Percentiles rank a stretch among this genome's conserved stretches.
Conservation (phyloP, 2,329 filamentous ascomycete genomes). For the Aspergillus sp. region DNA sequence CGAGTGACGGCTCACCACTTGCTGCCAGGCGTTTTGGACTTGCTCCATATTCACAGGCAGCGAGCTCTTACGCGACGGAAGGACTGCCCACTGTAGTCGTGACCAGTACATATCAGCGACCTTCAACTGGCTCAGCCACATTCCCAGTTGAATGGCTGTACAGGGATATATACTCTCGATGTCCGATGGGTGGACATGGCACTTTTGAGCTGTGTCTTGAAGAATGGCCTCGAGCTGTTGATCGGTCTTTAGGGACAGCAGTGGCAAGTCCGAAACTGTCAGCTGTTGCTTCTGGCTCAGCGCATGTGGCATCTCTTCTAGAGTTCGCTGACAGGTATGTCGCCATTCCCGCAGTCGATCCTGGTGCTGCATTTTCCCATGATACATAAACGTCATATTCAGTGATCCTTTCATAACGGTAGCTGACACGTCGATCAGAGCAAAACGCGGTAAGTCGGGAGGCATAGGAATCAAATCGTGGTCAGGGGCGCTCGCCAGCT, state of each 20-base stretch:
- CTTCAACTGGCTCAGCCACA: conserved; percentile 17
- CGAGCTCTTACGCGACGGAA: background rate
- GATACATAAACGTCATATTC: background rate
- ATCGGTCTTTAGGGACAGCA: background rate
- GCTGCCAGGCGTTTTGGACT: background rate
- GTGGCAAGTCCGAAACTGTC: background rate
- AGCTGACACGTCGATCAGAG: background rate
- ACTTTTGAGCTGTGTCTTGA: background rate
- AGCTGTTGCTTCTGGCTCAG: background rate
- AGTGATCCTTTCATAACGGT: background rate
- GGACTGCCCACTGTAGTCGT: background rate
- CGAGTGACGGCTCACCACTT: background rate
- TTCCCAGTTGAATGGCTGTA: conserved; percentile 14
- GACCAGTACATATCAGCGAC: conserved; percentile 11
- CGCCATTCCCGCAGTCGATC: too few species aligned
- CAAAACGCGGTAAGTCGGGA: background rate
- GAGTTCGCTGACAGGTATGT: too few species aligned
- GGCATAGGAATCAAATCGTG: background rate
- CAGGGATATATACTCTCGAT: background rate
- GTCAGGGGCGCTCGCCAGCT: background rate
- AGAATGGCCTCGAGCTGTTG: background rate
- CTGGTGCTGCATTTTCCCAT: background rate
- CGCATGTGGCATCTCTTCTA: too few species aligned
- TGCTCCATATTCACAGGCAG: background rate
- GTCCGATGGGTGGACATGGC: background rate